Evolutionary conservation across 495 filamentous ascomycete species (phyloP).

Genomic region (Staphylotrichum longicolle): DNA sequence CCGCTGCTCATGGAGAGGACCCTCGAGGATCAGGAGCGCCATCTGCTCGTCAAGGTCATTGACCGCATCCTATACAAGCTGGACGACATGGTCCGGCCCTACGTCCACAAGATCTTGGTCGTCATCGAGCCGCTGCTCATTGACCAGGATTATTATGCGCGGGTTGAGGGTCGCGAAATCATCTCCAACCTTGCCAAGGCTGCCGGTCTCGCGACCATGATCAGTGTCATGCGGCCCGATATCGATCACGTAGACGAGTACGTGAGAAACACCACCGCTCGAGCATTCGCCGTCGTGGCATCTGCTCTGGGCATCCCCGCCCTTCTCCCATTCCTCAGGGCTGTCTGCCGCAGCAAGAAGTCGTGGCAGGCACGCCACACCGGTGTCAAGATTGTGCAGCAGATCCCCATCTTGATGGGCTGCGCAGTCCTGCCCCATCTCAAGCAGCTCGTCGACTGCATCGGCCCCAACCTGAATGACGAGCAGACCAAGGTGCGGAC

Average conservation of each 20-base stretch:
- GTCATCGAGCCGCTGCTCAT: constrained; percentile 99
- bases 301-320: constrained; percentile 95
- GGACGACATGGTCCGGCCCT: constrained; percentile 93
- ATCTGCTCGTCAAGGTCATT: constrained; percentile 98
- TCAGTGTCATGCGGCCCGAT: constrained; percentile 97
- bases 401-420: constrained; percentile 99
- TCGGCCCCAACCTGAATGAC: constrained; percentile 91
- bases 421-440: constrained; percentile 95
- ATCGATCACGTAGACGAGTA: constrained; percentile 99
- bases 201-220: constrained; percentile 97
- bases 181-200: constrained; percentile 97
- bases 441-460: constrained; percentile 94
- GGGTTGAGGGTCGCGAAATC: constrained; percentile 97
- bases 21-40: constrained; percentile 96
- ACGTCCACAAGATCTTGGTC: constrained; percentile 96
- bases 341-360: constrained; percentile 95
- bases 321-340: constrained; percentile 89
- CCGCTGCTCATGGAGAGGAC: constrained; percentile 98
- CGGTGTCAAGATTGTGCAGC: constrained; percentile 98
- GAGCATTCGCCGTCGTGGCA: constrained; percentile 96
- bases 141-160: constrained; percentile 98
- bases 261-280: constrained; percentile 97
- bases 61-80: constrained; percentile 98
- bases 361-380: constrained; percentile 99
- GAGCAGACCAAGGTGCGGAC: constrained; percentile 97